phyloP scores from a whole-genome alignment of 768 basidiomycete species.

The Tylopilus plumbeoviolaceoides region DNA sequence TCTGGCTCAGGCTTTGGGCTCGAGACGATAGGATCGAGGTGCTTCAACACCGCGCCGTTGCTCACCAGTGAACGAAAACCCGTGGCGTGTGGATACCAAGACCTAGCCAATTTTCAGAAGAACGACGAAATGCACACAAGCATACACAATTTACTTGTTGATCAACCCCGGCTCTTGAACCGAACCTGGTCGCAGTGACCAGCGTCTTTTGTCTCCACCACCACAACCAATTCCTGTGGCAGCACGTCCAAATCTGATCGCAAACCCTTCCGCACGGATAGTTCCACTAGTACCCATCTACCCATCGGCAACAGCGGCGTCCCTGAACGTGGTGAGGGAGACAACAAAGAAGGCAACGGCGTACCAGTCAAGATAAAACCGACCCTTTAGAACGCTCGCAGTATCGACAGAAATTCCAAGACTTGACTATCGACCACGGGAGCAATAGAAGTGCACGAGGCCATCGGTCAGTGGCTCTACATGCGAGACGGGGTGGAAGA shows the following conservation, averaged over 20 bases:
- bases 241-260: slow-evolving; percentile 60
- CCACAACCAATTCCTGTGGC: slow-evolving; percentile 79
- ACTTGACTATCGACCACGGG: slow-evolving; percentile 43
- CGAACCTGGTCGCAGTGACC: slow-evolving; percentile 84
- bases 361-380: slow-evolving; percentile 42
- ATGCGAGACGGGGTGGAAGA: slow-evolving; percentile 14
- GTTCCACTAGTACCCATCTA: no score
- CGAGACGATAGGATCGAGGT: no score
- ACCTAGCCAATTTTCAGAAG: slow-evolving; percentile 43
- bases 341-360: slow-evolving; percentile 32
- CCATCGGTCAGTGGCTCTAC: slow-evolving; percentile 28
- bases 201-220: slow-evolving; percentile 85
- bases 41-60: no score
- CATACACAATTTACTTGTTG: slow-evolving; percentile 54
- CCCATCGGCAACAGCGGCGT: slow-evolving; percentile 32
- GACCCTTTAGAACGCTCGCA: slow-evolving; percentile 36
- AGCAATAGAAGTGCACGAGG: slow-evolving; percentile 49
- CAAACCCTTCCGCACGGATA: slow-evolving; percentile 33
- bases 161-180: slow-evolving; percentile 77
- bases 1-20: no score
- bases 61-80: no score
- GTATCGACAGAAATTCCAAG: slow-evolving; percentile 34
- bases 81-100: slow-evolving; percentile 81
- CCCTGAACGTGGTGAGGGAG: slow-evolving; percentile 29
- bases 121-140: neutral